Conservation (phyloP, 805 yeast species). For the Jamesozyma hellenica region DNA sequence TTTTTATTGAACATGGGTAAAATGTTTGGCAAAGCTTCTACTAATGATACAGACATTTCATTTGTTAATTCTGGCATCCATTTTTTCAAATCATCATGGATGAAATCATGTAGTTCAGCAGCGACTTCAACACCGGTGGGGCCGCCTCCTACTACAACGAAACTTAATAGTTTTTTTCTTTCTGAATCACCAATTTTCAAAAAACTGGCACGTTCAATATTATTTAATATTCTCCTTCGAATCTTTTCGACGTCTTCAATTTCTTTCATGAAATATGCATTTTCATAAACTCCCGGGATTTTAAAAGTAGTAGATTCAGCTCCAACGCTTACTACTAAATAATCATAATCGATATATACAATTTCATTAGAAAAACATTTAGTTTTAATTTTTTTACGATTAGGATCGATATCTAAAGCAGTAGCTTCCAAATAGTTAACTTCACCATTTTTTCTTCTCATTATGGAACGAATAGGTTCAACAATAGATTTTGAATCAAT, state of each 20-base stretch:
- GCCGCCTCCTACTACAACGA: constrained; percentile 96
- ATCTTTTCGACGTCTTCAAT: constrained; percentile 78
- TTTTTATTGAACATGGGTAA: constrained; percentile 63
- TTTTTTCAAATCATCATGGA: constrained; percentile 78
- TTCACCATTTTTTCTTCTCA: constrained; percentile 70
- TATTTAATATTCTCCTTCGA: constrained; percentile 71
- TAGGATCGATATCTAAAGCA: constrained; percentile 75
- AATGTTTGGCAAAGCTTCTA: constrained; percentile 88
- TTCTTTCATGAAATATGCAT: constrained; percentile 85
- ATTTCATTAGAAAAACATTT: constrained; percentile 27
- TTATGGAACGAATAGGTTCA: constrained; percentile 84
- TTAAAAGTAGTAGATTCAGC: constrained; percentile 93
- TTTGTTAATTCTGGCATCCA: constrained; percentile 80
- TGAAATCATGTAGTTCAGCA: constrained; percentile 90
- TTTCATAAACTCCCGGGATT: constrained; percentile 85
- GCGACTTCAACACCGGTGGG: constrained; percentile 98
- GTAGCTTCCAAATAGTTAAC: constrained; percentile 83
- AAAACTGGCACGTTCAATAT: constrained; percentile 79
- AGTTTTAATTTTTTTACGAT: constrained; percentile 51
- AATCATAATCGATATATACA: constrained; percentile 44
- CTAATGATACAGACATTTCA: constrained; percentile 74
- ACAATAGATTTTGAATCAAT: constrained; percentile 82
- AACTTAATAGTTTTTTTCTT: constrained; percentile 72
- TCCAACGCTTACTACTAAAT: constrained; percentile 86
- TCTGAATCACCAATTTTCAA: constrained; percentile 64